Conservation (phyloP, 192 early-diverging fungal genomes). For the Umbelopsis sp. region DNA sequence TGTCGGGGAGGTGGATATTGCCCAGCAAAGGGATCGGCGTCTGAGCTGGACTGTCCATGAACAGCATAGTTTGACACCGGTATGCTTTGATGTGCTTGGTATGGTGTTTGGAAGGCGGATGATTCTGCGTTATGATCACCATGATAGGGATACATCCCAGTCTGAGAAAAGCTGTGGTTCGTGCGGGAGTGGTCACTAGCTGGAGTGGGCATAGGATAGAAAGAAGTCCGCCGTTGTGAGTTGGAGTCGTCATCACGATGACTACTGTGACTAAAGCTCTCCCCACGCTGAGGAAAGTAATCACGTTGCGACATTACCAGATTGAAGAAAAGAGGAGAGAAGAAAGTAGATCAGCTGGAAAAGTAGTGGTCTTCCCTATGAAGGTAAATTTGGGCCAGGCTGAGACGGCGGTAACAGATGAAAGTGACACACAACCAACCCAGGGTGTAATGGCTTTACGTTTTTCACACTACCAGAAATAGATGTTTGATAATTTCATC, state of each 20-base stretch:
- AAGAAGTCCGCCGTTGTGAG: not conserved
- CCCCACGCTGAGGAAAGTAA: not conserved
- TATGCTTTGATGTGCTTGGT: not conserved
- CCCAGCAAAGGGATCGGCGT: slow-evolving; percentile 33
- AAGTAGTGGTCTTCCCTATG: no score
- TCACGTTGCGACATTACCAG: not conserved
- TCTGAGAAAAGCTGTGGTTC: not conserved
- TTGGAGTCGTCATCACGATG: not conserved
- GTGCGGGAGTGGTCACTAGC: not conserved
- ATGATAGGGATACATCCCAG: not conserved
- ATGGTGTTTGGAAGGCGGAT: not conserved
- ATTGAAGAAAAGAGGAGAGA: no score
- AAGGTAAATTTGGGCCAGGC: no score
- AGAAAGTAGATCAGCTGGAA: no score
- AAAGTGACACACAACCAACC: no score
- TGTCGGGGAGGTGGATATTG: slow-evolving; percentile 36
- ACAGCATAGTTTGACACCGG: not conserved
- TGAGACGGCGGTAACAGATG: no score
- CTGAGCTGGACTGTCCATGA: not conserved
- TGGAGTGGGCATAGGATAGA: not conserved
- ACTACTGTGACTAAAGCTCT: not conserved
- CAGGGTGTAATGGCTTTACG: no score
- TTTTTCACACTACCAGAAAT: no score
- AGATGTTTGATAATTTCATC: no score
- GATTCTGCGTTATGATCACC: not conserved